A percentile compares a stretch with the other conserved stretches of the same genome.
Evolutionary conservation across 345 rosid genomes (phyloP).

Genomic region (Melaleuca quinquenervia): DNA sequence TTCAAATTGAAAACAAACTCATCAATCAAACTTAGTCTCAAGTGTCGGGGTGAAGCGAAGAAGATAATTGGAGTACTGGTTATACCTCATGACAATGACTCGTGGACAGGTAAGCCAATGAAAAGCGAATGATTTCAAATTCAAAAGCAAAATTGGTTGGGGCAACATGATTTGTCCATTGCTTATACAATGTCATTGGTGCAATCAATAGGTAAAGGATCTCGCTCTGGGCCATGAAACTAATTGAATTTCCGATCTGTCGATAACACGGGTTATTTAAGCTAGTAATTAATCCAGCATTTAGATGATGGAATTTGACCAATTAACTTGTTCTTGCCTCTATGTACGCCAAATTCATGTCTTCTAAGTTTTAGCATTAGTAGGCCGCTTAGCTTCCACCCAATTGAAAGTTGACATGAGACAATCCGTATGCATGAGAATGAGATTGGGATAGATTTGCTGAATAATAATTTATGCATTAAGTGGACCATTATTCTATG

Average conservation of each 20-base stretch:
- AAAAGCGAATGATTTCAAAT: neutral
- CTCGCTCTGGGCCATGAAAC: neutral
- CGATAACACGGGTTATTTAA: neutral
- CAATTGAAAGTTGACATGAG: neutral
- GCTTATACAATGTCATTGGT: accelerated
- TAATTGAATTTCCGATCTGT: neutral
- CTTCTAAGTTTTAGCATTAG: neutral
- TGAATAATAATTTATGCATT: neutral
- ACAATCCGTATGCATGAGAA: neutral
- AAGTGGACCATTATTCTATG: neutral
- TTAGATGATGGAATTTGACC: neutral
- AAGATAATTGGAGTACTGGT: neutral
- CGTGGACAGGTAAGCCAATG: neutral
- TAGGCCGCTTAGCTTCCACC: neutral
- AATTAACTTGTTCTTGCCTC: neutral
- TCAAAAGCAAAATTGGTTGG: neutral
- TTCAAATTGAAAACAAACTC: neutral
- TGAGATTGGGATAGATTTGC: neutral
- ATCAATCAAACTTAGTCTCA: neutral
- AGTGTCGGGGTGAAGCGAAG: neutral
- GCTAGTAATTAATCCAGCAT: neutral
- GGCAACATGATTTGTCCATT: neutral
- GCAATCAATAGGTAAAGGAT: neutral
- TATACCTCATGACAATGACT: neutral
- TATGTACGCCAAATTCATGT: neutral